Percentiles rank a stretch among this genome's conserved stretches.
Conservation (phyloP, 352 stramenopile species). For the Nothophytophthora sp. region DNA sequence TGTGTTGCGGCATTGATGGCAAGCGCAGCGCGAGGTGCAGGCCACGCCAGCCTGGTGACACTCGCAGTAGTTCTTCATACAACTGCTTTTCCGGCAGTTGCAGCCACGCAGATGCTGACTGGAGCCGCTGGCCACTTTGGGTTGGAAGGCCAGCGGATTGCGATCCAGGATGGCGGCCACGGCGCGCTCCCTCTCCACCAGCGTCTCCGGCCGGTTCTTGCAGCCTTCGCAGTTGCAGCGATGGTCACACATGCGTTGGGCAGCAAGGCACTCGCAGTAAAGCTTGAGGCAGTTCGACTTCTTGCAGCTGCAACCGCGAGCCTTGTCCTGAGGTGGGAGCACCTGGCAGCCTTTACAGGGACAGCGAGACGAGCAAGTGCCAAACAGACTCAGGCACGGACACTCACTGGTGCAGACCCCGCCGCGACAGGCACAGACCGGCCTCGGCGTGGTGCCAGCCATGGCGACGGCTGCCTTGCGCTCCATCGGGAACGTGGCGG, state of each 20-base stretch:
- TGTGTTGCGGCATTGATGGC: conserved; percentile 74
- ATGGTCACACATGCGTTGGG: conserved; percentile 66
- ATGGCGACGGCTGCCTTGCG: conserved; percentile 19
- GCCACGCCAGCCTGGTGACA: conserved; percentile 92
- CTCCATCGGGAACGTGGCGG: conserved; percentile 16
- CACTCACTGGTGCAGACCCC: conserved; percentile 45
- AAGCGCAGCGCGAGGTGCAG: conserved; percentile 85
- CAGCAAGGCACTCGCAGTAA: conserved; percentile 84
- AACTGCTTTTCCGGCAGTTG: conserved; percentile 96
- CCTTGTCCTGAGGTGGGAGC: conserved; percentile 37
- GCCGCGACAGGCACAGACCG: conserved; percentile 35
- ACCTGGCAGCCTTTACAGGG: conserved; percentile 48
- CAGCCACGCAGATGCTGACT: conserved; percentile 92
- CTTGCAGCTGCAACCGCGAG: conserved; percentile 94
- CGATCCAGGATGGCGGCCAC: conserved; percentile 90
- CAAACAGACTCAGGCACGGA: conserved; percentile 43
- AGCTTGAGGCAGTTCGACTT: conserved; percentile 98
- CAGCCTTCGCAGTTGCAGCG: conserved; percentile 84
- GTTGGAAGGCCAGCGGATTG: conserved; percentile 95
- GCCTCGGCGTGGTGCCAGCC: conserved; percentile 8
- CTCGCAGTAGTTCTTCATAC: conserved; percentile 98
- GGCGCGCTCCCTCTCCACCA: conserved; percentile 65
- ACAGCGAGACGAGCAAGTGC: conserved; percentile 34
- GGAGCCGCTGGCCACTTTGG: conserved; percentile 89
- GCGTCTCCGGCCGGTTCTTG: conserved; percentile 68